Evolutionary conservation across 2,329 filamentous ascomycete species (phyloP), one percentile per base, ranked within the genome.

Genomic region (Helicocarpus griseus): DNA sequence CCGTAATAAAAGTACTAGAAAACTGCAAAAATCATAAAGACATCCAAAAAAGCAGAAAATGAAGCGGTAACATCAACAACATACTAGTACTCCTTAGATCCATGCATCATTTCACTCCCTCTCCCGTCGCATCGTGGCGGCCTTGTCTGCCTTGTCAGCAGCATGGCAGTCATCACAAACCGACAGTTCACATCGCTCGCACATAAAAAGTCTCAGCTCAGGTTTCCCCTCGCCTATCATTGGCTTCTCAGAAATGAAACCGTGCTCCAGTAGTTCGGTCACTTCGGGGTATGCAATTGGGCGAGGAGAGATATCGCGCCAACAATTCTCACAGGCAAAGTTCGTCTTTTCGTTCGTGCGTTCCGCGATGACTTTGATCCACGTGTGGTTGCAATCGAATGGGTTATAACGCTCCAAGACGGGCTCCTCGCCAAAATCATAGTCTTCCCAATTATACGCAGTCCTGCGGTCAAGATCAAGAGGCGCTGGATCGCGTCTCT

Each of bases 371-470:
- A 9, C 24, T 29, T 49, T 43, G 13, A 21, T 29, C 54, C 53
- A 56, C 5, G 13, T 8, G 44, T 57, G 53, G 1, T 45, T 7
- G 38, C 54, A 56, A 31, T 40, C 28, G 39, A 53, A 41, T 3
- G 51, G 48, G 38, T 57, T 33, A 19, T 49, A 26, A 8, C 55
- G 44, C 5, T 58, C 49, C 3, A 29, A 4, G 13, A 47, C 38
- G 9, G 57, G 58, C 31, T 59, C 62, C 13, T 58, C 55, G 2
- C 61, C 61, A 49, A 72, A 61, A 52, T 72, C 68, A 62, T 79
- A 75, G 53, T 63, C 40, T 9, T 62, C 54, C 61, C 59, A 61
- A 5, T 57, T 48, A 1, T 5, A 2, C 5, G 22, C 8, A 8
- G 49, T 41, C 7, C 54, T 54, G 6, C 49, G 28, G 33, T 61